Evolutionary conservation across 306 rosid species (phyloP), one percentile per base, ranked within the genome.

Genomic region (Vigna hirtella): DNA sequence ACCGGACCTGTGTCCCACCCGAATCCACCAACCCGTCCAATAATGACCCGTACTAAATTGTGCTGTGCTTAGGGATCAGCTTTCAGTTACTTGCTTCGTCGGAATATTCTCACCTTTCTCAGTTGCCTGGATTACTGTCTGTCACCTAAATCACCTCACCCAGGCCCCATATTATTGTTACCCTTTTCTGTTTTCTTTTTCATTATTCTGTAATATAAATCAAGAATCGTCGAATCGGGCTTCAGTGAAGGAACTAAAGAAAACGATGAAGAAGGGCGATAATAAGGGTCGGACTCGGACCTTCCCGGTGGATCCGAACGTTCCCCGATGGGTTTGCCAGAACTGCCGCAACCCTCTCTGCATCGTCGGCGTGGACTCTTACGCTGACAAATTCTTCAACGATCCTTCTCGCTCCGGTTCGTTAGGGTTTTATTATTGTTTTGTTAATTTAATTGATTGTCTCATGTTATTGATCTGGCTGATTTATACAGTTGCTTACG

Each of bases 261-360:
- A 55, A 32, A 56, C 67, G 6, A 28, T 49, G 79, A 83, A 70
- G 73, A 77, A 81, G 47, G 49, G 61, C 4, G 93, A 89, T 47
- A 89, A 87, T 51, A 89, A 81, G 86, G 85, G 86, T 85, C 93
- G 94, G 87, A 81, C 6, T 32, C 83, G 80, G 76, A 38, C 73
- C 90, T 82, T 90, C 5, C 89, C 93, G 85, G 91, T 79, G 80
- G 97, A 93, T 77, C 96, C 94, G 72, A 96, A 83, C 66, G 55
- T 93, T 22, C 97, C 96, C 50, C 87, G 96, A 82, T 93, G 93
- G 93, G 85, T 77, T 76, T 96, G 98, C 79, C 99, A 96, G 90
- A 93, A 91, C 83, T 96, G 98, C 84, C 97, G 90, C 74, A 88
- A 89, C 79, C 64, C 89, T 15, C 93, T 93, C 64, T 88, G 91